Conservation (phyloP, 1,139 yeast species). For the Pichia sp. region DNA sequence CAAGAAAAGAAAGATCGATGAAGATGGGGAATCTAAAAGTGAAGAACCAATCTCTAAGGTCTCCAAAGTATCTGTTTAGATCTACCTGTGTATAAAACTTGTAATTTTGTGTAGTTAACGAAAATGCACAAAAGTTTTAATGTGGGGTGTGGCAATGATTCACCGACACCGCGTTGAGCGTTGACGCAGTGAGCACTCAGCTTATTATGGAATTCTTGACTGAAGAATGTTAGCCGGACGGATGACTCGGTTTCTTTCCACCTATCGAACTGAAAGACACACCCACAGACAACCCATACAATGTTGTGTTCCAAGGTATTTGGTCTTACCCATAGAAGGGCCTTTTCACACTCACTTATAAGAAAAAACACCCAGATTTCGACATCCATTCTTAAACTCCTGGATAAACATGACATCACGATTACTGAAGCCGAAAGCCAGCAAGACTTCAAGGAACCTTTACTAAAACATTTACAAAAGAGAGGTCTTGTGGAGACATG, state of each 20-base stretch:
- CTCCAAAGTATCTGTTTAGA: neutral
- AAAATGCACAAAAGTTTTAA: too few relatives aligned
- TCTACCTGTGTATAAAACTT: too few relatives aligned
- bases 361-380: conserved; percentile 28
- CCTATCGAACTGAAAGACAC: too few relatives aligned
- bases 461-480: conserved; percentile 45
- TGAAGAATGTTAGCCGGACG: too few relatives aligned
- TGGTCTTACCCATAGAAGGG: neutral
- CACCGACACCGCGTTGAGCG: too few relatives aligned
- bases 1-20: conserved; percentile 12
- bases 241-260: too few relatives aligned
- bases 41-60: conserved; percentile 3
- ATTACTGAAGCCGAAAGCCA: conserved; percentile 28
- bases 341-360: conserved; percentile 12
- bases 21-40: neutral
- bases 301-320: neutral
- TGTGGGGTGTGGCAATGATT: too few relatives aligned
- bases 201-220: too few relatives aligned
- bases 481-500: conserved; percentile 49
- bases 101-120: too few relatives aligned
- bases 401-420: conserved; percentile 22
- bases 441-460: conserved; percentile 39
- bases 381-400: conserved; percentile 25
- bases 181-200: too few relatives aligned
- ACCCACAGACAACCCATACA: too few relatives aligned